Evolutionary conservation across 306 rosid genomes (phyloP), one percentile per base, ranked within the genome.

Genomic region (Carpinus fangiana): DNA sequence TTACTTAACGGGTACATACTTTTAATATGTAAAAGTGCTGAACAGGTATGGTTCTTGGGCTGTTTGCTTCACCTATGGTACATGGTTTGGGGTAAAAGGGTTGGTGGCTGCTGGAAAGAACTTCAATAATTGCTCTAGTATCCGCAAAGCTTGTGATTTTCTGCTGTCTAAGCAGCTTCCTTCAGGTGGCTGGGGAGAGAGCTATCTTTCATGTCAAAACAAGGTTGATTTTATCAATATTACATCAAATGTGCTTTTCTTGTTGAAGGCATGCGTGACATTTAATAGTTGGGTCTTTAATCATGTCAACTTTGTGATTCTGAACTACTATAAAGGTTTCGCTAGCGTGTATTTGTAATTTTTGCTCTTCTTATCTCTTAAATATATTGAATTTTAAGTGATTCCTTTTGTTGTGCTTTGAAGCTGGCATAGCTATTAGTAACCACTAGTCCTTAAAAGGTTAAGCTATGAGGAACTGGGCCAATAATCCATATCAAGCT

Each of bases 21-120:
- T 73, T 80, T 81, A 65, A 82, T 60, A 66, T 82, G 66, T 74
- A 65, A 76, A 85, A 52, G 82, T 81, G 77, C 83, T 87, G 46
- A 67, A 76, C 85, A 93, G 98, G 97, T 91, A 93, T 84, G 98
- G 98, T 73, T 89, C 94, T 18, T 93, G 98, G 98, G 98, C 86
- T 31, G 88, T 93, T 86, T 93, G 98, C 90, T 93, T 84, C 89
- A 91, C 97, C 74, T 91, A 93, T 64, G 98, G 88, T 52, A 77
- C 84, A 51, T 93, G 98, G 98, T 93, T 93, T 87, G 97, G 98
- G 70, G 74, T 91, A 13, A 89, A 80, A 75, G 98, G 93, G 61
- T 72, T 93, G 90, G 81, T 87, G 20, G 94, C 93, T 77, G 92
- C 97, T 68, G 97, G 97, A 79, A 93, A 66, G 86, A 87, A 61